Base-by-base conservation (phyloP, 164 flowering plant genomes). In the Malania oleifera region DNA sequence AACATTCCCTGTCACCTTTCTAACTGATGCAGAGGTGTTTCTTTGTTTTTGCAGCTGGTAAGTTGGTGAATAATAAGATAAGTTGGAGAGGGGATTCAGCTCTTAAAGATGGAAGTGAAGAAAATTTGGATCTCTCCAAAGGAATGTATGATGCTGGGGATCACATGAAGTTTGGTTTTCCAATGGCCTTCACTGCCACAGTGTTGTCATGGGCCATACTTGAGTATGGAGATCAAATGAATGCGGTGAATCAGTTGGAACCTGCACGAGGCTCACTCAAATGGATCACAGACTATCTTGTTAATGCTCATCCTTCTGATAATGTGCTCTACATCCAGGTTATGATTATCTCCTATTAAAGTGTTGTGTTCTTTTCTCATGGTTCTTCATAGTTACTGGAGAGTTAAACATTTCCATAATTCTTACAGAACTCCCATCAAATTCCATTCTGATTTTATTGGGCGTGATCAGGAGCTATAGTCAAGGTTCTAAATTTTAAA, bases 141-240 rank as follows among this genome's bases (percentile, higher is more conserved):
- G 99, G 99, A 40, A 76, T 95, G 96, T 95, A 87, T 60, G 99
- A 95, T 78, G 99, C 96, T 34, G 99, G 99, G 18, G 97, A 91
- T 75, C 88, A 82, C 62, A 75, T 95, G 71, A 95, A 95, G 76
- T 95, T 89, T 75, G 85, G 83, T 28, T 81, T 91, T 45, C 96
- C 99, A 0, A 76, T 95, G 97, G 95, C 99, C 53, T 95, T 82
- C 68, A 89, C 99, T 40, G 96, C 96, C 27, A 86, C 97, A 0
- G 78, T 91, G 17, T 71, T 95, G 66, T 91, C 97, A 7, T 91
- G 99, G 99, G 56, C 91, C 6, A 91, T 95, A 25, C 90, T 95
- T 28, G 99, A 95, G 69, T 95, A 95, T 70, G 99, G 99, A 6
- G 99, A 88, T 75, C 96, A 87, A 70, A 91, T 95, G 95, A 61